Percentiles rank a stretch among this genome's conserved stretches.
Conservation (phyloP, 805 yeast genomes). For the Candida piceae region DNA sequence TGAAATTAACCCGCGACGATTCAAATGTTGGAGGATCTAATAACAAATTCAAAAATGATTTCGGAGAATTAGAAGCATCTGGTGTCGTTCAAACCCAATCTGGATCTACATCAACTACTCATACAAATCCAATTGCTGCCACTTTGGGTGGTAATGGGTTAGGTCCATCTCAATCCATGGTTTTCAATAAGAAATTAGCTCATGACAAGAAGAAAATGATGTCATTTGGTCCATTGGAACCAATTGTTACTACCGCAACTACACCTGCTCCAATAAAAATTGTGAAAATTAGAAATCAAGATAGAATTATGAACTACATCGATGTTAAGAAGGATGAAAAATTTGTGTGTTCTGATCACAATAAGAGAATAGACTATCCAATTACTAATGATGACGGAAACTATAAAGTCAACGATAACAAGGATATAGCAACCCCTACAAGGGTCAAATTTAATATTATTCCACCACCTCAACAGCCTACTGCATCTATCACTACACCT, state of each 20-base stretch:
- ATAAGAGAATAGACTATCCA: neutral
- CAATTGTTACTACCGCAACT: too few relatives aligned
- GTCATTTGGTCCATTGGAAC: constrained; percentile 19
- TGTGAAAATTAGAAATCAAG: constrained; percentile 20
- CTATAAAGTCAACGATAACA: neutral
- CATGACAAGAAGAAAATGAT: constrained; percentile 37
- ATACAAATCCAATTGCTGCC: constrained; percentile 7
- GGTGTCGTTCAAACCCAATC: constrained; percentile 42
- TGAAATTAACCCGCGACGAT: constrained; percentile 20
- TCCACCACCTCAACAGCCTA: neutral
- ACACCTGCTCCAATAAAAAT: constrained; percentile 9
- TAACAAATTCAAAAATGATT: constrained; percentile 30
- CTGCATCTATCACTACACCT: neutral
- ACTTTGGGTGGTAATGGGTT: constrained; percentile 49
- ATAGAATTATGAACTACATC: constrained; percentile 14
- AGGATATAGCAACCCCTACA: neutral
- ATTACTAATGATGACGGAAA: neutral
- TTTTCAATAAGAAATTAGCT: constrained; percentile 44
- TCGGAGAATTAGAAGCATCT: constrained; percentile 56
- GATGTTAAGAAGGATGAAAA: constrained; percentile 17
- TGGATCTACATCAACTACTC: constrained; percentile 24
- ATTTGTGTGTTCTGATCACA: constrained; percentile 16
- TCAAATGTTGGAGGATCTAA: constrained; percentile 17
- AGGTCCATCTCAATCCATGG: constrained; percentile 55
- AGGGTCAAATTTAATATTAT: neutral